Evolutionary conservation across 2,329 filamentous ascomycete species (phyloP).

Genomic region (Hypoxylon sp.): DNA sequence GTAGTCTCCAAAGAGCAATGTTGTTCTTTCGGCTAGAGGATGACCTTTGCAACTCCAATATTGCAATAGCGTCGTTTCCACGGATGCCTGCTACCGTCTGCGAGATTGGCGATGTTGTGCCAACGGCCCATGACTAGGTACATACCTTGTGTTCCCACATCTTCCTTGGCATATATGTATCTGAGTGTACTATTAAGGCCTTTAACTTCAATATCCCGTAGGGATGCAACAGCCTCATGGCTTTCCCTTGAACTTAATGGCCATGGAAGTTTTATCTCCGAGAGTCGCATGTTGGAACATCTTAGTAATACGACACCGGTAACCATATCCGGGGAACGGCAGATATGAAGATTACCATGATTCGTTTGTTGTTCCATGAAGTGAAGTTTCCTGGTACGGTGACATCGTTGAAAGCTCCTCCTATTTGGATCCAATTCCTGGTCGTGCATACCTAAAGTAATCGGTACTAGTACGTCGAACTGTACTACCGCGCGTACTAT

Average conservation of each 20-base stretch:
- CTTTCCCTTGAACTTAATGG: conserved; percentile 8
- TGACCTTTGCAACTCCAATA: conserved; percentile 30
- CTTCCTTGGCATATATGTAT: conserved; percentile 20
- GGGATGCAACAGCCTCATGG: conserved; percentile 9
- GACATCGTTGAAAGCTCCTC: conserved; percentile 1
- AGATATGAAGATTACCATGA: neutral
- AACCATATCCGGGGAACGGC: conserved; percentile 9
- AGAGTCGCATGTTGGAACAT: conserved; percentile 17
- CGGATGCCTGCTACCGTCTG: conserved; percentile 50
- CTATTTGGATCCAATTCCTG: conserved; percentile 7
- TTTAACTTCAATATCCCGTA: conserved; percentile 1
- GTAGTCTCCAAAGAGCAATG: conserved; percentile 31
- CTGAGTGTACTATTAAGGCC: neutral
- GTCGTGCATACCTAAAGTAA: conserved; percentile 18
- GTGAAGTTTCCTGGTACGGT: neutral
- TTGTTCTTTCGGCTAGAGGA: conserved; percentile 27
- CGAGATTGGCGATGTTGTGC: conserved; percentile 58
- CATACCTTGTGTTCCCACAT: conserved; percentile 44
- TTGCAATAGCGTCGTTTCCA: conserved; percentile 32
- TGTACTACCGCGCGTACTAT: conserved; percentile 10
- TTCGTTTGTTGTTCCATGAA: conserved; percentile 6
- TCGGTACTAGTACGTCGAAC: conserved; percentile 5
- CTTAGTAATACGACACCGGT: neutral
- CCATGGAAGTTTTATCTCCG: conserved; percentile 6
- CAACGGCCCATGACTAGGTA: conserved; percentile 39